A percentile compares a stretch with the other conserved stretches of the same genome.
phyloP scores from a whole-genome alignment of 192 early-diverging fungal species.

The Coemansia sp. region DNA sequence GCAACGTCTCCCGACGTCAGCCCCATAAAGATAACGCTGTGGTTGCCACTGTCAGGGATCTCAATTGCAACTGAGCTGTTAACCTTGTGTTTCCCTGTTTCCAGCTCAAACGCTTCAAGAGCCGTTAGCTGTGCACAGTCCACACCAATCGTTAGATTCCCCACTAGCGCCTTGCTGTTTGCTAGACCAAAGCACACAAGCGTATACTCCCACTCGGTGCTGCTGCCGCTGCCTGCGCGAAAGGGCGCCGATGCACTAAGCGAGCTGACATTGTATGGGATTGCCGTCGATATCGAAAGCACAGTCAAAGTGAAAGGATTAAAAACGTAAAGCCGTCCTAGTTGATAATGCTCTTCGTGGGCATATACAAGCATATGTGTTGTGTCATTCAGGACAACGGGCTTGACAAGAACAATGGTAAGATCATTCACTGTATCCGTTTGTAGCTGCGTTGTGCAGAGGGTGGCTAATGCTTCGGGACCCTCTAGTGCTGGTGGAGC shows the following conservation, averaged over 20 bases:
- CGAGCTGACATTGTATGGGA: conserved; percentile 28
- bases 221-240: conserved; percentile 32
- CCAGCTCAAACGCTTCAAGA: conserved; percentile 10
- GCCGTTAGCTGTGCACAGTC: conserved; percentile 36
- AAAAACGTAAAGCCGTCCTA: conserved; percentile 27
- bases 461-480: conserved; percentile 37
- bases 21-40: conserved; percentile 26
- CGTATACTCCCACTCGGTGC: conserved; percentile 45
- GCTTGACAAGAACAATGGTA: conserved; percentile 26
- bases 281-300: conserved; percentile 11
- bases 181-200: conserved; percentile 36
- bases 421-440: conserved; percentile 25
- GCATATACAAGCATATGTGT: conserved; percentile 28
- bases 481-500: conserved; percentile 8
- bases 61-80: conserved; percentile 4
- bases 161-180: conserved; percentile 25
- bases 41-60: conserved; percentile 18
- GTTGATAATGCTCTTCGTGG: conserved; percentile 20
- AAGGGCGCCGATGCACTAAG: conserved; percentile 35
- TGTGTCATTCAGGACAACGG: conserved; percentile 22
- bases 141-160: conserved; percentile 23
- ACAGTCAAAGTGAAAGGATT: conserved; percentile 39
- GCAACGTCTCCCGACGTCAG: conserved; percentile 25
- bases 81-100: conserved; percentile 21
- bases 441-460: conserved; percentile 37